Base-by-base conservation (phyloP, 768 basidiomycete genomes). In the Mycena metata region DNA sequence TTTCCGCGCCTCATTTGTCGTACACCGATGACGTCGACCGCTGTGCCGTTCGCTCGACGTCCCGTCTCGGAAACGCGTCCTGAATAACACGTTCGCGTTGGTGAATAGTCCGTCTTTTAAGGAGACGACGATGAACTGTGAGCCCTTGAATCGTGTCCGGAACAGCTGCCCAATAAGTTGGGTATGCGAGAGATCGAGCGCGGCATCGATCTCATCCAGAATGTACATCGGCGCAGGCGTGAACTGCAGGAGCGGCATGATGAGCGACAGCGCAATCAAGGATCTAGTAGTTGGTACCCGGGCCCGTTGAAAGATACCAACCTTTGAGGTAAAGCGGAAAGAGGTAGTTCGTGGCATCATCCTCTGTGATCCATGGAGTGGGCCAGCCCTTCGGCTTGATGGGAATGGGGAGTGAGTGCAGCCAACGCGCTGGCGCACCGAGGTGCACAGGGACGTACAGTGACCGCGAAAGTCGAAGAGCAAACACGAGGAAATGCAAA, bases 151-250 rank as follows among this genome's bases (percentile, higher is more conserved):
- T 19, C 98, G 90, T 54, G 92, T 97, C 46, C 93, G 88, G 89
- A 99, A 99, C n/a, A 99, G 88, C 72, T 96, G 95, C 35, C 97
- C 98, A 67, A 99, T 98, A 79, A 99, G 95, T 75, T 99, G 96
- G 2, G 95, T 97, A 73, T 97, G 96, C 33, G 95, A 96, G 15
- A 99, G 83, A 80, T 99, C 98, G 30, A 99, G 87, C 10, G 97
- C 97, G 0, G 98, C 96, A 79, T 99, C 98, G 70, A 99, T 97
- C 80, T 99, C 98, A 81, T 99, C 98, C 11, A 99, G 88, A 76
- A 99, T 99, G 79, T 99, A 99, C 95, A 99, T 96, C 3, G 96
- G 97, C 17, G 97, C 96, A 10, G 97, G 96, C 76, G 98, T 98
- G 87, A 98, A 98, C 78, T 98, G 96, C n/a, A 99, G 89, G 19